Conservation (phyloP, 768 basidiomycete genomes). For the Lactarius quietus region DNA sequence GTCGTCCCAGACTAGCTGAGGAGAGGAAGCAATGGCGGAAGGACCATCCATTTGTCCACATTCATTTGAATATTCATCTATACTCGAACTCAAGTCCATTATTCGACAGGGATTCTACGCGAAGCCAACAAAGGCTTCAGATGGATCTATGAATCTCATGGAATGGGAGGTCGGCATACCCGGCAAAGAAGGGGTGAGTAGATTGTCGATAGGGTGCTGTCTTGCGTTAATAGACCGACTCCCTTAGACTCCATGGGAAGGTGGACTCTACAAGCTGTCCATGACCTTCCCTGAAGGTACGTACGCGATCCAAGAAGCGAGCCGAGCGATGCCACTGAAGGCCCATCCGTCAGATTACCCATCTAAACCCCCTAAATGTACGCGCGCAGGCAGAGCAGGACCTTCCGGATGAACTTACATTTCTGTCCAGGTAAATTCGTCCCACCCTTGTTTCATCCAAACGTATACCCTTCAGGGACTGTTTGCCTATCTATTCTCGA, state of each 20-base stretch:
- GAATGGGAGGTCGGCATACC: slow-evolving; percentile 99
- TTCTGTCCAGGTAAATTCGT: slow-evolving; percentile 81
- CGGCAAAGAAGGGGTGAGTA: slow-evolving; percentile 77
- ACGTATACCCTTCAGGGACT: slow-evolving; percentile 98
- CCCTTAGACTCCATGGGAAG: slow-evolving; percentile 90
- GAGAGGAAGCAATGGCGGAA: slow-evolving; percentile 99
- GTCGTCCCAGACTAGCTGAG: slow-evolving; percentile 87
- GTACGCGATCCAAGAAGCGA: slow-evolving; percentile 16
- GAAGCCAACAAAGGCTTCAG: slow-evolving; percentile 82
- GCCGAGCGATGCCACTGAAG: slow-evolving; percentile 7
- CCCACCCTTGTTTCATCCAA: slow-evolving; percentile 95
- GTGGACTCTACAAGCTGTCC: slow-evolving; percentile 87
- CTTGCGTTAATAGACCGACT: slow-evolving; percentile 2
- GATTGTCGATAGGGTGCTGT: slow-evolving; percentile 24
- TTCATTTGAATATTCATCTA: background rate
- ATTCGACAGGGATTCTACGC: slow-evolving; percentile 88
- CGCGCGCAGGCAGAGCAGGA: slow-evolving; percentile 29
- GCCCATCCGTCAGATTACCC: slow-evolving; percentile 65
- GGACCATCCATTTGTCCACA: slow-evolving; percentile 94
- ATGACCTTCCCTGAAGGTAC: slow-evolving; percentile 97
- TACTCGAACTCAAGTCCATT: slow-evolving; percentile 2
- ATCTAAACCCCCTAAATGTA: slow-evolving; percentile 94
- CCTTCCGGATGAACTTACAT: slow-evolving; percentile 10
- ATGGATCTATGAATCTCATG: slow-evolving; percentile 95
- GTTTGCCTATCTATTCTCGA: slow-evolving; percentile 97